Evolutionary conservation across 2,329 filamentous ascomycete genomes (phyloP).

Genomic region (Neofusicoccum cordaticola): DNA sequence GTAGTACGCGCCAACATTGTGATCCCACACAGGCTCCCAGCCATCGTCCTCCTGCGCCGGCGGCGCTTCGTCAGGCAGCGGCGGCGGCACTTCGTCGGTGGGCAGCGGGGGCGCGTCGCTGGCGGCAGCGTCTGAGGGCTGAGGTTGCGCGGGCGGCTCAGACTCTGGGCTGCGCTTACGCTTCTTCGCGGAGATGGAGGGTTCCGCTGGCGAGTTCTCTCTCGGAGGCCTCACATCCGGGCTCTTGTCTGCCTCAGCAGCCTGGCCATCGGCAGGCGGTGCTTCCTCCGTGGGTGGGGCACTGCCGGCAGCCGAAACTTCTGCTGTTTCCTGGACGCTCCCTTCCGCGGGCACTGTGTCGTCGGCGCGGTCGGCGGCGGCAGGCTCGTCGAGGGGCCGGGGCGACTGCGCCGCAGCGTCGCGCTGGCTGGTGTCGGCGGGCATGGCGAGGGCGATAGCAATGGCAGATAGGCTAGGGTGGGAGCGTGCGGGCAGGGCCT

Average conservation of each 20-base stretch:
- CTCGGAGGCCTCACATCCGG: neutral
- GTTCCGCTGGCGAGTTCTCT: neutral
- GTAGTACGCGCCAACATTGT: slow-evolving; percentile 66
- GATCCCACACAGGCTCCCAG: slow-evolving; percentile 80
- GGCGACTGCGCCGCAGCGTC: neutral
- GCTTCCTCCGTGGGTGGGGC: neutral
- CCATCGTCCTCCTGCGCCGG: slow-evolving; percentile 57
- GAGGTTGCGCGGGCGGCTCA: neutral
- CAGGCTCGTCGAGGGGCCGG: neutral
- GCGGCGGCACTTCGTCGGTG: slow-evolving; percentile 14
- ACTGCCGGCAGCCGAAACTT: slow-evolving; percentile 4
- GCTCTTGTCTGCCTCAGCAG: neutral
- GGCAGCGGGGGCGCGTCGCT: slow-evolving; percentile 8
- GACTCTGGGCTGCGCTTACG: slow-evolving; percentile 13
- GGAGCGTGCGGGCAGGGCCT: neutral
- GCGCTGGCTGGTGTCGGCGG: neutral
- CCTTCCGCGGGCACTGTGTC: neutral
- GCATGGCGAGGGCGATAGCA: slow-evolving; percentile 3
- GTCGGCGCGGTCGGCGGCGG: neutral
- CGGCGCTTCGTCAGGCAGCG: slow-evolving; percentile 25
- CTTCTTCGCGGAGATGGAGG: slow-evolving; percentile 8
- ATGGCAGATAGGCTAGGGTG: neutral
- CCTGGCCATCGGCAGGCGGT: neutral
- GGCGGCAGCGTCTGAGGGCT: neutral
- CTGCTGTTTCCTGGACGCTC: slow-evolving; percentile 6